A percentile compares a stretch with the other conserved stretches of the same genome.
These are phyloP conservation scores for Phaeodactylum tricornutum DNA, from an alignment of 108 stramenopile genomes.

Conservation along the genomic window DNA sequence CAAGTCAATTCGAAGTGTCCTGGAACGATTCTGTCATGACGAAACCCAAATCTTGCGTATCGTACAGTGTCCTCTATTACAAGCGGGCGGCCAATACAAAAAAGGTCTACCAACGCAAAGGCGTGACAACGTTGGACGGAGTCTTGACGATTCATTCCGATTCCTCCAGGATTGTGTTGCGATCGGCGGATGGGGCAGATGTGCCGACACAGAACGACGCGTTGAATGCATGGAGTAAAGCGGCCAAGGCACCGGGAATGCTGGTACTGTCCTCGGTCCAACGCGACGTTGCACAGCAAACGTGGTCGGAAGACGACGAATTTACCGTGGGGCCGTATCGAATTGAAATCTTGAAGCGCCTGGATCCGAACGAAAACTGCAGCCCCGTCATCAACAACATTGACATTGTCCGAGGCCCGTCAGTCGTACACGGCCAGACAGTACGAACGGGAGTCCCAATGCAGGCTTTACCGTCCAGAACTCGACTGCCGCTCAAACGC, in stretches of 20 bases:
- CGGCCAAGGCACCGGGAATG: neutral
- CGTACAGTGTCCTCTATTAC: conserved; percentile 60
- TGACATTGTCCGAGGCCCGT: neutral
- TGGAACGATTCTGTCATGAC: too few species aligned
- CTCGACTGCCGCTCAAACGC: neutral
- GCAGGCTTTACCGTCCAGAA: neutral
- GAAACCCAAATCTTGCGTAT: too few species aligned
- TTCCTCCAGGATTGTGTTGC: conserved; percentile 4
- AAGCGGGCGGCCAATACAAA: conserved; percentile 54
- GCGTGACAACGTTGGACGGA: conserved; percentile 46
- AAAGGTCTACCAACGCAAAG: conserved; percentile 59
- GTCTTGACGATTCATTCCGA: conserved; percentile 22
- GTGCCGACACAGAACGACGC: too few species aligned
- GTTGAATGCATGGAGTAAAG: too few species aligned
- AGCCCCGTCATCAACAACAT: neutral
- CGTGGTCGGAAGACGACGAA: conserved; percentile 15
- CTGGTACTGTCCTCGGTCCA: neutral
- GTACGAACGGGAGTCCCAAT: neutral
- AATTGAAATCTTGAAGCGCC: conserved; percentile 15
- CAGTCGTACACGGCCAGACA: conserved; percentile 1
- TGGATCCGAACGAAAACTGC: neutral
- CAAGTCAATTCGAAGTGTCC: too few species aligned
- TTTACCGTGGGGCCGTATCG: conserved; percentile 24
- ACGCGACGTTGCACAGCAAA: neutral
- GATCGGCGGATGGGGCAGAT: too few species aligned